These are phyloP conservation scores for Candida methanosorbosa DNA, from an alignment of 805 yeast genomes.

Conservation along the genomic window DNA sequence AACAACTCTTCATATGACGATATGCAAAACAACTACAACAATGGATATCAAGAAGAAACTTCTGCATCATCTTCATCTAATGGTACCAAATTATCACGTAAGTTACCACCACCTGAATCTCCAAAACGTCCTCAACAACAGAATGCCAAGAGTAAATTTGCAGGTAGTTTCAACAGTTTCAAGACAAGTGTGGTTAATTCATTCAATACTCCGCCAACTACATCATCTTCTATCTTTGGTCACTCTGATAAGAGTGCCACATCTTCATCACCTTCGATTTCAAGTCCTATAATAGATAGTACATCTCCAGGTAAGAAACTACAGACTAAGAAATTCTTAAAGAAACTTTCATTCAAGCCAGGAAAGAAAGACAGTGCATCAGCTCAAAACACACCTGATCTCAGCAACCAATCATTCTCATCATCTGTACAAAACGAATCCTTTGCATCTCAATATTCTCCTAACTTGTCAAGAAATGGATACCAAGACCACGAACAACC, in stretches of 20 bases:
- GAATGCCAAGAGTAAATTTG: background rate
- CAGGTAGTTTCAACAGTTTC: background rate
- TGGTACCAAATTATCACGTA: background rate
- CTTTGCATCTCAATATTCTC: background rate
- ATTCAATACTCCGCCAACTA: background rate
- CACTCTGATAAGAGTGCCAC: too few species aligned
- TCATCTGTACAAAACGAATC: background rate
- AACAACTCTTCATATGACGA: background rate
- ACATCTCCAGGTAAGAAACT: too few species aligned
- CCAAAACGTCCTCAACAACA: background rate
- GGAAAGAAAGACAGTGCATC: constrained; percentile 2
- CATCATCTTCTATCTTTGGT: too few species aligned
- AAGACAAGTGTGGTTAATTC: constrained; percentile 1
- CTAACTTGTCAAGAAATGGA: background rate
- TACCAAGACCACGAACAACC: background rate
- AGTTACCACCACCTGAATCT: background rate
- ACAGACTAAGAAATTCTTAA: constrained; percentile 1
- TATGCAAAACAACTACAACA: background rate
- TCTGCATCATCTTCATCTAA: background rate
- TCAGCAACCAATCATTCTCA: background rate
- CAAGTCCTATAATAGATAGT: background rate
- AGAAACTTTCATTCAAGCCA: constrained; percentile 1
- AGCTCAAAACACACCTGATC: too few species aligned
- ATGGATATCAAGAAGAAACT: background rate
- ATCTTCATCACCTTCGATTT: background rate